Conservation (phyloP, 2,329 filamentous ascomycete genomes). For the Neoarthrinium moseri region DNA sequence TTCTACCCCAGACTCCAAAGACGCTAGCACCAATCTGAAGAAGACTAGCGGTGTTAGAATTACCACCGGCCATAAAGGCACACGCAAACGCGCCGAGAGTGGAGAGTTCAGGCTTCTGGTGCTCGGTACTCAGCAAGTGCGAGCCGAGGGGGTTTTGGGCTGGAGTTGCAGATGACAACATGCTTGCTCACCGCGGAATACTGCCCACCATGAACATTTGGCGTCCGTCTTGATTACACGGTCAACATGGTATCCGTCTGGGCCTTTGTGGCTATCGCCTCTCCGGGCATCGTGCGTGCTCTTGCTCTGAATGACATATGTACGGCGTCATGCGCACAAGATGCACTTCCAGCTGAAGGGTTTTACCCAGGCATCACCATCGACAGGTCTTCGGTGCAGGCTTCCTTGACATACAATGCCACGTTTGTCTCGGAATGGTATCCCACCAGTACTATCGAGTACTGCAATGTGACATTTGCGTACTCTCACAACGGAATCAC, state of each 20-base stretch:
- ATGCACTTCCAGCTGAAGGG: conserved; percentile 18
- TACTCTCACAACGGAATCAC: conserved; percentile 40
- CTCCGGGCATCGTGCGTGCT: conserved; percentile 1
- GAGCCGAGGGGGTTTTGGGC: too few species aligned
- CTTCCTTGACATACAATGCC: conserved; percentile 28
- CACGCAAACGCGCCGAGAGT: too few species aligned
- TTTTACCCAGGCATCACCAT: conserved; percentile 26
- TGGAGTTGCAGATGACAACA: too few species aligned
- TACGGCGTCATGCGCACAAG: conserved; percentile 16
- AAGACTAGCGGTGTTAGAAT: too few species aligned
- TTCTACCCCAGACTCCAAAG: too few species aligned
- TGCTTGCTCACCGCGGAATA: too few species aligned
- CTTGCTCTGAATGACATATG: conserved; percentile 14
- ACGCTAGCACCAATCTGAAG: too few species aligned
- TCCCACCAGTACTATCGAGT: conserved; percentile 23
- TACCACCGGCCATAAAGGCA: too few species aligned
- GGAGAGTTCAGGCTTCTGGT: too few species aligned
- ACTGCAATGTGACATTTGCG: conserved; percentile 45
- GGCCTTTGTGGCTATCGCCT: background rate
- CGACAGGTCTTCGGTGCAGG: conserved; percentile 25
- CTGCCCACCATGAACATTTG: too few species aligned
- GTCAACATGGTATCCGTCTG: background rate
- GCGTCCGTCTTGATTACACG: too few species aligned
- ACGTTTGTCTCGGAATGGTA: conserved; percentile 27
- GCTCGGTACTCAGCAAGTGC: too few species aligned